phyloP scores from a whole-genome alignment of 306 rosid genomes.

The Dryas octopetala region DNA sequence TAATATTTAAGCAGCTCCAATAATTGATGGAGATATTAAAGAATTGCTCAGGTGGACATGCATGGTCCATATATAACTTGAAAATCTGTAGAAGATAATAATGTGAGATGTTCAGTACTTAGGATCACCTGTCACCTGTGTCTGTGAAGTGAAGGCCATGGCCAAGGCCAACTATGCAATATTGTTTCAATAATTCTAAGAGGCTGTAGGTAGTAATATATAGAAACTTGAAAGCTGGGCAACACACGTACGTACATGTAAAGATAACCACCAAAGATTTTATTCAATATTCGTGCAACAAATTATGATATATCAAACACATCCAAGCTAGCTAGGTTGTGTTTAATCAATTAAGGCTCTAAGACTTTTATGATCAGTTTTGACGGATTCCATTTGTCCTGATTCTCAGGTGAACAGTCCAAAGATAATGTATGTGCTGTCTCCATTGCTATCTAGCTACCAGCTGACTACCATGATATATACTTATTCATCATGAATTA shows the following conservation, averaged over 20 bases:
- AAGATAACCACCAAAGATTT: background rate
- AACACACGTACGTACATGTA: too few relatives aligned
- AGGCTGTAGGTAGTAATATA: background rate
- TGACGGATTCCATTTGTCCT: constrained; percentile 15
- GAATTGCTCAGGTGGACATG: constrained; percentile 6
- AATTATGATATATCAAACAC: background rate
- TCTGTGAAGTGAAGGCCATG: background rate
- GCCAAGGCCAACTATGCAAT: background rate
- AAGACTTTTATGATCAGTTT: constrained; percentile 13
- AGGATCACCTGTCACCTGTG: background rate
- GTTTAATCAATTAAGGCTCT: background rate
- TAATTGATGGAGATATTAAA: constrained; percentile 19
- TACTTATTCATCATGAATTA: background rate
- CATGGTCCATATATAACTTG: background rate
- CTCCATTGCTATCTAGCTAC: background rate
- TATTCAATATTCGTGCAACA: background rate
- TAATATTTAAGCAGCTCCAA: background rate
- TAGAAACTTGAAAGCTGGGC: too few relatives aligned
- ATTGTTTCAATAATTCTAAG: background rate
- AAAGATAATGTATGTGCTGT: constrained; percentile 23
- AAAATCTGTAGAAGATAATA: background rate
- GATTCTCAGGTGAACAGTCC: constrained; percentile 20
- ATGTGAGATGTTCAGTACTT: too few relatives aligned
- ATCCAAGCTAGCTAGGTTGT: background rate
- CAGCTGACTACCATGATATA: background rate